phyloP scores from a whole-genome alignment of 345 rosid genomes.

The Eucalyptus virginea region DNA sequence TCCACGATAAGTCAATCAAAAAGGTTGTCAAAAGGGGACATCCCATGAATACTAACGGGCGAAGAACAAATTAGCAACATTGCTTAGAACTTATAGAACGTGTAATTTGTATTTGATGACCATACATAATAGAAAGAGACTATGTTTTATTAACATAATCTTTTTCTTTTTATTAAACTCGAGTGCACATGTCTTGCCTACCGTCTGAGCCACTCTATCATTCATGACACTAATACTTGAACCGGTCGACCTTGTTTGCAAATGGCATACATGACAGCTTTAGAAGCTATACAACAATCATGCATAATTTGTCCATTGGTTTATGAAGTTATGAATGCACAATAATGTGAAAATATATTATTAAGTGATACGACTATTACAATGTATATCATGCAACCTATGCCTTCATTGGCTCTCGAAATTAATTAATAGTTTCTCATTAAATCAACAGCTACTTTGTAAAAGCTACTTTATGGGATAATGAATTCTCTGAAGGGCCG shows the following conservation, averaged over 20 bases:
- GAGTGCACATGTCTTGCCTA: neutral
- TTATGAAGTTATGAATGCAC: neutral
- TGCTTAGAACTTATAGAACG: neutral
- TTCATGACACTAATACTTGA: neutral
- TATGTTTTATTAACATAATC: neutral
- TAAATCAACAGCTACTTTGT: neutral
- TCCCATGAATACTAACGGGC: neutral
- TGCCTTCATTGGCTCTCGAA: neutral
- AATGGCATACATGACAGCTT: neutral
- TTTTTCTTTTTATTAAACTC: neutral
- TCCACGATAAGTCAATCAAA: neutral
- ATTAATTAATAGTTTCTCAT: neutral
- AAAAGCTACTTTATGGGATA: neutral
- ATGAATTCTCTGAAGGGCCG: neutral
- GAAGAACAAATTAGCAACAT: neutral
- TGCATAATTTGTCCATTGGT: neutral
- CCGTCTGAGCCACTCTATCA: neutral
- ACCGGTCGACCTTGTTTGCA: neutral
- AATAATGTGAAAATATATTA: neutral
- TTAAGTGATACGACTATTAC: neutral
- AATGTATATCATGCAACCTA: neutral
- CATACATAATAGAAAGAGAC: neutral
- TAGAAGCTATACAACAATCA: neutral
- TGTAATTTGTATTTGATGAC: neutral
- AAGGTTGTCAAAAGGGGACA: neutral